Base-by-base conservation (phyloP, 129 eudicot species). In the Arctium minus region DNA sequence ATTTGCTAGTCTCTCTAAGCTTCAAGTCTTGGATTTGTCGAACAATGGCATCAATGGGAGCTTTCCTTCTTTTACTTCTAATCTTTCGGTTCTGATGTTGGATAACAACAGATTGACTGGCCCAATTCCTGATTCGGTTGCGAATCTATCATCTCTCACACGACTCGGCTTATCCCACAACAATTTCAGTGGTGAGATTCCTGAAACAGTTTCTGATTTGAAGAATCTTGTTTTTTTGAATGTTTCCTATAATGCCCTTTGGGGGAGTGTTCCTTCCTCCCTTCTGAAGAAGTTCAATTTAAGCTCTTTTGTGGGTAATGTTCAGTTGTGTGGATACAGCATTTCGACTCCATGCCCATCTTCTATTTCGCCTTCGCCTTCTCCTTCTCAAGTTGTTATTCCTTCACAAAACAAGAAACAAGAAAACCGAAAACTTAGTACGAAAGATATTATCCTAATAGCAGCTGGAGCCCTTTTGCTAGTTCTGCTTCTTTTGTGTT, bases 371-470 rank as follows among this genome's bases (percentile, higher is more conserved):
- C 76, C 37, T 13, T 79, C 60, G n/a, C 92, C 92, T 22, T 82
- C 89, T 31, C 92, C 92, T 22, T 82, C 89, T 31, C 70, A 46
- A 48, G 56, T 5, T 65, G 48, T 17, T 65, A 48, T 17, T 70
- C 75, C 74, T 72, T 72, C 70, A 39, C 18, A n/a, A 39, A 75
- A 46, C 81, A 11, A 71, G 74, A 38, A 80, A 35, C 22, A 70
- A 0, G 80, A 42, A 40, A 84, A 62, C 17, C 80, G 90, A 35
- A 92, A 88, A 81, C 83, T 92, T 22, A 96, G 92, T n/a, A 89
- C 97, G 11, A 96, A 92, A 82, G 97, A 93, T 67, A 89, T 93
- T 0, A 91, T 93, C 22, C 96, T 96, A 27, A 96, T 96, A 70
- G 93, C 92, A 50, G 92, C 93, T 1, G 99, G 99, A 5, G 88